Conservation (phyloP, 352 stramenopile genomes). For the Globisporangium recalcitrans region DNA sequence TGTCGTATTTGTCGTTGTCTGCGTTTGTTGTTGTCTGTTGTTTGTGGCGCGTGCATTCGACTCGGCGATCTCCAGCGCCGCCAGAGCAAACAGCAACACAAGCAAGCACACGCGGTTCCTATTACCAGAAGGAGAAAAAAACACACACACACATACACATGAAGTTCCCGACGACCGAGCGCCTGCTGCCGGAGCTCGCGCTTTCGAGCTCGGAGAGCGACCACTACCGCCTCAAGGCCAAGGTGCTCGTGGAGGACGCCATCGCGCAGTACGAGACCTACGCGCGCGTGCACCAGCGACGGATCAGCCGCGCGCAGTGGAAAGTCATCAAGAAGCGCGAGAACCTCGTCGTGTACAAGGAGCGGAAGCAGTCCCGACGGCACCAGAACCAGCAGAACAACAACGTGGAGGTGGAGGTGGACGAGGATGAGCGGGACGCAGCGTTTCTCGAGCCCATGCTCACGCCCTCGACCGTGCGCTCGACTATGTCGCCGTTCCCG, state of each 20-base stretch:
- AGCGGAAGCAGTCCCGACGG: constrained; percentile 7
- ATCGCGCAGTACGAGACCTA: constrained; percentile 34
- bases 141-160: too few relatives aligned
- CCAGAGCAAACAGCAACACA: too few relatives aligned
- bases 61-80: not conserved
- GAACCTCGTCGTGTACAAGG: constrained; percentile 32
- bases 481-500: constrained; percentile 7
- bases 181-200: constrained; percentile 8
- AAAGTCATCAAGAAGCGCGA: constrained; percentile 39
- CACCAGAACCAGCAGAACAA: not conserved
- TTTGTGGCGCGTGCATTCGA: too few relatives aligned
- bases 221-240: constrained; percentile 11
- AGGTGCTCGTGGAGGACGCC: constrained; percentile 34
- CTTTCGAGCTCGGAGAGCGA: constrained; percentile 8
- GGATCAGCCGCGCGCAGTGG: constrained; percentile 35
- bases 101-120: not conserved
- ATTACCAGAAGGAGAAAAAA: not conserved
- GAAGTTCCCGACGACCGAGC: constrained; percentile 15
- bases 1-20: not conserved
- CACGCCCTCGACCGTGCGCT: constrained; percentile 13
- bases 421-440: not conserved
- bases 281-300: constrained; percentile 16
- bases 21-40: too few relatives aligned
- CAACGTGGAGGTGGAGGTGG: not conserved
- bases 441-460: constrained; percentile 6